A percentile compares a stretch with the other conserved stretches of the same genome.
Evolutionary conservation across 129 eudicot genomes (phyloP).

Genomic region (Flaveria ramosissima): DNA sequence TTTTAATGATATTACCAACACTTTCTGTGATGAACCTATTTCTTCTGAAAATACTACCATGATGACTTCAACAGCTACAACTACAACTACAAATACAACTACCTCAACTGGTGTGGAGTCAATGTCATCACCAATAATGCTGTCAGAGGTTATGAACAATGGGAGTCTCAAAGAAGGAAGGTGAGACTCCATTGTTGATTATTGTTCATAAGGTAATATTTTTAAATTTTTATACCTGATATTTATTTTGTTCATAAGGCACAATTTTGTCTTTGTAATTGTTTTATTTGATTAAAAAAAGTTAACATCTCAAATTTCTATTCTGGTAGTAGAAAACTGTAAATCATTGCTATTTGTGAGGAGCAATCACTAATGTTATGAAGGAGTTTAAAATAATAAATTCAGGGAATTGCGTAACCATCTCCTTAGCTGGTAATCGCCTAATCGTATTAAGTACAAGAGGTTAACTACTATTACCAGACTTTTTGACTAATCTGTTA

Average conservation of each 20-base stretch:
- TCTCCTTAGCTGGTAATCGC: no score
- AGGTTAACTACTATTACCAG: no score
- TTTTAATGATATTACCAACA: slow-evolving; percentile 53
- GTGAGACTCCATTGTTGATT: slow-evolving; percentile 24
- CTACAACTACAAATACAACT: slow-evolving; percentile 24
- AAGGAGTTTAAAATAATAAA: no score
- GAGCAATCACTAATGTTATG: no score
- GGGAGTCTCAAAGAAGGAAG: slow-evolving; percentile 47
- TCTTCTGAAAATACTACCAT: slow-evolving; percentile 20
- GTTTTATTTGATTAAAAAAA: background rate
- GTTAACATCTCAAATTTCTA: background rate
- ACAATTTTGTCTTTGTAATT: background rate
- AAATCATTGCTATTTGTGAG: no score
- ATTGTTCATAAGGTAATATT: slow-evolving; percentile 5
- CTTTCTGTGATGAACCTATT: slow-evolving; percentile 33
- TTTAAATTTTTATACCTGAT: background rate
- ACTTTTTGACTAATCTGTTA: no score
- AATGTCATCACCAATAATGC: slow-evolving; percentile 36
- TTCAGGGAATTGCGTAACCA: no score
- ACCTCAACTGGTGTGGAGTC: slow-evolving; percentile 30
- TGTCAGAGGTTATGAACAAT: slow-evolving; percentile 27
- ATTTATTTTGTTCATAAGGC: background rate
- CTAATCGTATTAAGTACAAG: no score
- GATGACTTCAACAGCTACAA: slow-evolving; percentile 10
- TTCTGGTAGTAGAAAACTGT: background rate